Evolutionary conservation across 805 yeast species (phyloP), one percentile per base, ranked within the genome.

Genomic region (Wickerhamomyces ciferrii): DNA sequence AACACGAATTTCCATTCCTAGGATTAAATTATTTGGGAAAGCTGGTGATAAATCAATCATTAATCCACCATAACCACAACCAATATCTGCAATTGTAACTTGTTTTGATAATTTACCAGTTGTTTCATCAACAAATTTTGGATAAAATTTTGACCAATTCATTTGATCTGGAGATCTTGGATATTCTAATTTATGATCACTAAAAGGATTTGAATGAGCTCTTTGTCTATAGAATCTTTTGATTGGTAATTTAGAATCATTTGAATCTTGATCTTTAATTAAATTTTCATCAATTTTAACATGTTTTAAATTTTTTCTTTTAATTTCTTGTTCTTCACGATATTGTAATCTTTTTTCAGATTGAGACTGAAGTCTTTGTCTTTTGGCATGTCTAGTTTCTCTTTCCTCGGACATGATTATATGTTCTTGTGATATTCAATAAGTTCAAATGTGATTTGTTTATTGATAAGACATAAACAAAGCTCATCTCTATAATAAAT

Each of bases 1-100:
- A 18, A 91, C 97, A 61, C 99, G 78, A 60, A 94, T 94, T 68
- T 94, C 99, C 96, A 94, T 90, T 17, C 99, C 99, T 41, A 94
- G 71, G 40, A 90, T 83, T 58, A 88, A 71, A 14, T 74, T 77
- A 3, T 86, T 79, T 2, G 94, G 90, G 52, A 87, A 84, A 46
- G 70, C 79, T 5, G 90, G 85, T 4, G 96, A 84, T 47, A 94
- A 73, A 45, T 88, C 85, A 32, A 86, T 81, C 55, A 88, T 65
- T 48, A 94, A 72, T 0, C 99, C 99, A 45, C 99, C 99, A 64
- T 87, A 94, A 1, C 99, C 99, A 69, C 99, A 94, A 9, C 99
- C 99, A 48, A 94, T 79, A 63, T 94, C 99, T 5, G 98, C 98
- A 44, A 94, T 84, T 46, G 87, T 90, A 19, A 90, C 96, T 23